A percentile compares a stretch with the other conserved stretches of the same genome.
Conservation (phyloP, 495 filamentous ascomycete genomes). For the Xylaria sp. region DNA sequence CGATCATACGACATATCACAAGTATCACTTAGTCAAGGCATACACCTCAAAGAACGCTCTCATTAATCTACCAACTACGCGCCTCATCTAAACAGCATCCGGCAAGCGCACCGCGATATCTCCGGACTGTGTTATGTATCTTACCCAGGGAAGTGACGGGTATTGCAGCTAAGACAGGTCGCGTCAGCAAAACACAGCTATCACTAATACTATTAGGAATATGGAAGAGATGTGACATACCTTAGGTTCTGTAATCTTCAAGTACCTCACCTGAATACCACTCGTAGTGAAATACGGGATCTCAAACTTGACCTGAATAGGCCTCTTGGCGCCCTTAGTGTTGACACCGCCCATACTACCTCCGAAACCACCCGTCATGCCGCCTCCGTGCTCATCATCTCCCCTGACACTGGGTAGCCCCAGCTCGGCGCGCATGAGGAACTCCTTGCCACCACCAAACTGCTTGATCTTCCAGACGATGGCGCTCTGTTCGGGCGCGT, state of each 20-base stretch:
- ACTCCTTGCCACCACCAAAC: slow-evolving; percentile 97
- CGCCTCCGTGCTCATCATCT: slow-evolving; percentile 93
- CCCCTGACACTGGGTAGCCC: slow-evolving; percentile 93
- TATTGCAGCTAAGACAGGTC: slow-evolving; percentile 77
- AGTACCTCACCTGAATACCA: slow-evolving; percentile 96
- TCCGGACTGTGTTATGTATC: slow-evolving; percentile 97
- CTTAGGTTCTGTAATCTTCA: slow-evolving; percentile 99
- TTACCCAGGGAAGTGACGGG: slow-evolving; percentile 96
- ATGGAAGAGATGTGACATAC: too few relatives aligned
- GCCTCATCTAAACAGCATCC: slow-evolving; percentile 70
- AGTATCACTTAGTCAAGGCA: background rate
- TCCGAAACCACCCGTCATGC: slow-evolving; percentile 95
- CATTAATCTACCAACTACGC: slow-evolving; percentile 21
- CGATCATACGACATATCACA: slow-evolving; percentile 12
- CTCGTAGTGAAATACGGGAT: slow-evolving; percentile 99
- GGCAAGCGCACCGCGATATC: slow-evolving; percentile 94
- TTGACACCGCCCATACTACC: slow-evolving; percentile 89
- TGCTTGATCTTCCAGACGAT: slow-evolving; percentile 99
- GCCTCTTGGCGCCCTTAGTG: slow-evolving; percentile 83
- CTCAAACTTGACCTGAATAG: slow-evolving; percentile 99
- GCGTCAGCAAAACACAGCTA: slow-evolving; percentile 13
- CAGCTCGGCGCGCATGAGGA: slow-evolving; percentile 98
- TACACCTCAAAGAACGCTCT: slow-evolving; percentile 6
- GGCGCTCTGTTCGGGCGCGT: slow-evolving; percentile 94
- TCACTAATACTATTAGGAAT: background rate